These are phyloP conservation scores for Neonothopanus nambi DNA, from an alignment of 1,284 basidiomycete species.

Conservation along the genomic window DNA sequence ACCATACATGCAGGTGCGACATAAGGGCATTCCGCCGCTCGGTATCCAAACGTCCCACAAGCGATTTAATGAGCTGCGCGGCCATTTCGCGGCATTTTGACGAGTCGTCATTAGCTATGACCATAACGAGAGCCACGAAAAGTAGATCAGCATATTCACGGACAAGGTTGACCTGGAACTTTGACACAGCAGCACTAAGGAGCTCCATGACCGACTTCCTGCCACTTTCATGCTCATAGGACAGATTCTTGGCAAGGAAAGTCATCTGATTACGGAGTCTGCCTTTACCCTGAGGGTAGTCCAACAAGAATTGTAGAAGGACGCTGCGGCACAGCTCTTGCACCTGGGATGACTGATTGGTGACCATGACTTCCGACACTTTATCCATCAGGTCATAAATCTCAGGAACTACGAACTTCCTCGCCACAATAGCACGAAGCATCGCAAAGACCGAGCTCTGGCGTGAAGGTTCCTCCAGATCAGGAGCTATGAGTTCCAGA, in stretches of 20 bases:
- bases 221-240: constrained; percentile 90
- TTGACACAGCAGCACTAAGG: constrained; percentile 78
- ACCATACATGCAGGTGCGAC: constrained; percentile 83
- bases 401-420: constrained; percentile 93
- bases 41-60: constrained; percentile 71
- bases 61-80: constrained; percentile 75
- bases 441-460: constrained; percentile 89
- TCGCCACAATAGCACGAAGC: constrained; percentile 88
- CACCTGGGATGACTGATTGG: constrained; percentile 87
- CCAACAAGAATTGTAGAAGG: constrained; percentile 92
- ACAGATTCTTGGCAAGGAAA: constrained; percentile 92
- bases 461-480: constrained; percentile 91
- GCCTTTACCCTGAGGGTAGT: constrained; percentile 96
- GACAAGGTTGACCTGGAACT: constrained; percentile 82
- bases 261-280: constrained; percentile 87
- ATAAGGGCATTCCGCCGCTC: constrained; percentile 61
- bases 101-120: constrained; percentile 92
- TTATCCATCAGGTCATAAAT: constrained; percentile 98
- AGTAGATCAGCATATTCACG: constrained; percentile 87
- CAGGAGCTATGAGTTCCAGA: constrained; percentile 83
- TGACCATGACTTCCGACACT: constrained; percentile 93
- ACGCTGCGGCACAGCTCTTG: constrained; percentile 91
- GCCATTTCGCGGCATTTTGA: constrained; percentile 88
- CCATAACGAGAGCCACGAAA: constrained; percentile 91
- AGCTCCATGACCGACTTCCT: constrained; percentile 92